These are phyloP conservation scores for Metschnikowia cubensis DNA, from an alignment of 805 yeast species.

Conservation along the genomic window DNA sequence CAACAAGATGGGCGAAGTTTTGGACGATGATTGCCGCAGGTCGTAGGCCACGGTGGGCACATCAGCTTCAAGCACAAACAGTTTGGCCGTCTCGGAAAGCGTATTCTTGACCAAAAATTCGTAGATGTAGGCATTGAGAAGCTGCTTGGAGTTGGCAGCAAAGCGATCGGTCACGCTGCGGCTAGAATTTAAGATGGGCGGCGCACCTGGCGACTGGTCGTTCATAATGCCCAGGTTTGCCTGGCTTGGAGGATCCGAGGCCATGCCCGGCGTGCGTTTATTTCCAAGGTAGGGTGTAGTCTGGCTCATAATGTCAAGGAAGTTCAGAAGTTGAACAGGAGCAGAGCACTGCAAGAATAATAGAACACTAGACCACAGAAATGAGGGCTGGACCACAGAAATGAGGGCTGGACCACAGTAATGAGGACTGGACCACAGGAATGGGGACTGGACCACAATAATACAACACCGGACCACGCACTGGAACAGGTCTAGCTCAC, in stretches of 20 bases:
- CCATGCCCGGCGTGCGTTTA: constrained; percentile 28
- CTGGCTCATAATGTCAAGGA: constrained; percentile 24
- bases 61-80: constrained; percentile 75
- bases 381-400: too few relatives aligned
- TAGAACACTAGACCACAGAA: too few relatives aligned
- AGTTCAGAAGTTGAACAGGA: too few relatives aligned
- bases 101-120: constrained; percentile 79
- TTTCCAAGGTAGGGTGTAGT: constrained; percentile 35
- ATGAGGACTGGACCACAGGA: too few relatives aligned
- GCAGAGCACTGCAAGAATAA: too few relatives aligned
- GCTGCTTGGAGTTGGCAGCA: constrained; percentile 51
- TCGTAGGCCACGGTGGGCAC: constrained; percentile 36
- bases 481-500: too few relatives aligned
- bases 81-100: constrained; percentile 65
- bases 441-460: too few relatives aligned
- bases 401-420: too few relatives aligned
- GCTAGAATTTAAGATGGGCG: constrained; percentile 21
- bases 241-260: constrained; percentile 10
- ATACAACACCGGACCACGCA: too few relatives aligned
- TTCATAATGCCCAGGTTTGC: constrained; percentile 4
- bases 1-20: constrained; percentile 20
- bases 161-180: constrained; percentile 36
- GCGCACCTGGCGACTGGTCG: constrained; percentile 4
- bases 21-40: constrained; percentile 12
- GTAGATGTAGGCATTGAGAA: constrained; percentile 78